These are phyloP conservation scores for Kernera saxatilis DNA, from an alignment of 345 rosid species.

Conservation along the genomic window DNA sequence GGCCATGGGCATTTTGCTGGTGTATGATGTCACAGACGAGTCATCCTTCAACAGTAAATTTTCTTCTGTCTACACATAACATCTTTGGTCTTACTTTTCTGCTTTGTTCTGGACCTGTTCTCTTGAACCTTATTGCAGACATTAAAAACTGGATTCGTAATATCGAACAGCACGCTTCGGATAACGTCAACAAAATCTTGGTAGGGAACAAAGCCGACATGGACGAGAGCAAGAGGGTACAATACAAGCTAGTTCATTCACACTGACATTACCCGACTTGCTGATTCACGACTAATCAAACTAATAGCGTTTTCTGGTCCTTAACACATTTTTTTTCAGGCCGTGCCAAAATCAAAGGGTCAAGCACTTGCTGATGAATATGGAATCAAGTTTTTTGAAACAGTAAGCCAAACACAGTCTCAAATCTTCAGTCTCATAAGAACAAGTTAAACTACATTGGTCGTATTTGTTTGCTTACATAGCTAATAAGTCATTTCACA, in stretches of 20 bases:
- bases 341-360: conserved; percentile 92
- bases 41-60: conserved; percentile 79
- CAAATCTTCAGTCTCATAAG: neutral
- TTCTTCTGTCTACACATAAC: conserved; percentile 15
- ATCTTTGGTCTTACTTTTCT: neutral
- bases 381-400: conserved; percentile 95
- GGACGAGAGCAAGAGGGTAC: conserved; percentile 99
- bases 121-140: conserved; percentile 48
- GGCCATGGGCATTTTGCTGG: conserved; percentile 89
- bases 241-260: neutral
- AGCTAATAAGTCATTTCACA: conserved; percentile 14
- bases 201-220: conserved; percentile 99
- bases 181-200: conserved; percentile 93
- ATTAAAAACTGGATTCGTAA: conserved; percentile 99
- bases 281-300: neutral
- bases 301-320: neutral
- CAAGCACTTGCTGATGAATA: conserved; percentile 99
- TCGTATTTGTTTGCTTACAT: conserved; percentile 6
- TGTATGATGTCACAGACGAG: conserved; percentile 89
- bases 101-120: conserved; percentile 15
- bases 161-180: conserved; percentile 98
- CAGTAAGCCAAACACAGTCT: conserved; percentile 45
- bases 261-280: neutral
- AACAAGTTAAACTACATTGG: neutral
- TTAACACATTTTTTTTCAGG: conserved; percentile 40